Percentiles rank a stretch among this genome's conserved stretches.
phyloP scores from a whole-genome alignment of 345 rosid species.

The Dovyalis caffra region DNA sequence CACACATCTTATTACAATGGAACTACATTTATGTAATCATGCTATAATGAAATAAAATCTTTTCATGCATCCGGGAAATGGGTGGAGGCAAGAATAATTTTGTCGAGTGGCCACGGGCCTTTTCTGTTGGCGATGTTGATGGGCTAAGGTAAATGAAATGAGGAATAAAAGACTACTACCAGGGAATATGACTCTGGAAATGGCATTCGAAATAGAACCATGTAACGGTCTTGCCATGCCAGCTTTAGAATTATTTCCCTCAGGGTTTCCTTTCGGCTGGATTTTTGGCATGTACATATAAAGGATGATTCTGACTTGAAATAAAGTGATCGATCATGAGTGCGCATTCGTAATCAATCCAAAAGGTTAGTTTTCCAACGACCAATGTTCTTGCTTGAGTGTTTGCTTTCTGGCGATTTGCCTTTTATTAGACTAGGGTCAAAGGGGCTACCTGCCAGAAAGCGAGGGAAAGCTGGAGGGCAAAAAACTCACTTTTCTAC shows the following conservation, averaged over 20 bases:
- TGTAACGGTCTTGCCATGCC: neutral
- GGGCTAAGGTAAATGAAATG: neutral
- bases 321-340: neutral
- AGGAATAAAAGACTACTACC: neutral
- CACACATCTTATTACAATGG: neutral
- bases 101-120: neutral
- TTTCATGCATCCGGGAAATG: neutral
- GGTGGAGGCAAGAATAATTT: neutral
- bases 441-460: neutral
- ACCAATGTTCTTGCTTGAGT: neutral
- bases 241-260: neutral
- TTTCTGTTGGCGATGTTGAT: neutral
- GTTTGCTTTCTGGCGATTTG: neutral
- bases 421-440: neutral
- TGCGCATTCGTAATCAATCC: neutral
- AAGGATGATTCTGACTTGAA: constrained; percentile 12
- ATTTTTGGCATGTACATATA: neutral
- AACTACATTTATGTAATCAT: neutral
- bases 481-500: neutral
- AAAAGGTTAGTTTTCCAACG: neutral
- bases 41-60: too few relatives aligned
- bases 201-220: neutral
- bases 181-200: neutral
- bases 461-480: neutral
- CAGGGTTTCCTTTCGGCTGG: constrained; percentile 25